phyloP scores from a whole-genome alignment of 768 basidiomycete genomes.

The Hydnomerulius pinastri region DNA sequence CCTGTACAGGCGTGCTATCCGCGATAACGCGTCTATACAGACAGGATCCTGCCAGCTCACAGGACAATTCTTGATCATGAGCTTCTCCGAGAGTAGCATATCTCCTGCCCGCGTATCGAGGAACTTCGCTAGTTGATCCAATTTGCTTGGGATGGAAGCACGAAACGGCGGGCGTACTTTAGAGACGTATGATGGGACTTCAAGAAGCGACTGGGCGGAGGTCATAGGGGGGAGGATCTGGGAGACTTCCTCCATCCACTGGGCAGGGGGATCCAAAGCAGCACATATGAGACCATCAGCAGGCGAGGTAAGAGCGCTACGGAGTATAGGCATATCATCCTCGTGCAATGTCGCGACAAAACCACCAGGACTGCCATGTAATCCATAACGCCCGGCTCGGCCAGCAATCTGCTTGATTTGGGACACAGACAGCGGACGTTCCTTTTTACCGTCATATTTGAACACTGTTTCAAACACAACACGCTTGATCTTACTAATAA shows the following conservation, averaged over 20 bases:
- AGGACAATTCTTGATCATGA: conserved; percentile 52
- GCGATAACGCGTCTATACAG: conserved; percentile 17
- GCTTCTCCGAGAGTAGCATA: conserved; percentile 46
- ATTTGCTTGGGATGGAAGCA: conserved; percentile 28
- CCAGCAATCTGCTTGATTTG: conserved; percentile 95
- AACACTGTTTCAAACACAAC: conserved; percentile 71
- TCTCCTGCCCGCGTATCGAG: conserved; percentile 42
- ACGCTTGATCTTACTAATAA: conserved; percentile 82
- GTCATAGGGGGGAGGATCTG: conserved; percentile 46
- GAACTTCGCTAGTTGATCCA: conserved; percentile 38
- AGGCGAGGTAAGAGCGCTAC: conserved; percentile 52
- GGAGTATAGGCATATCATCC: conserved; percentile 63
- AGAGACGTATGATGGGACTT: conserved; percentile 52
- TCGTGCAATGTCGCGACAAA: conserved; percentile 70
- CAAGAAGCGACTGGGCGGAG: conserved; percentile 43
- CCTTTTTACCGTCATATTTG: conserved; percentile 61
- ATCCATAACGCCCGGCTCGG: conserved; percentile 86
- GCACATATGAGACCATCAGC: conserved; percentile 55
- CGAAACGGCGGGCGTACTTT: conserved; percentile 46
- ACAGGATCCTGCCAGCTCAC: conserved; percentile 47
- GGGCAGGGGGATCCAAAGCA: conserved; percentile 38
- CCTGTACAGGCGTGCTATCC: conserved; percentile 38
- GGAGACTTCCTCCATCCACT: conserved; percentile 29
- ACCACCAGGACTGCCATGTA: conserved; percentile 60
- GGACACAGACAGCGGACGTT: conserved; percentile 58